These are phyloP conservation scores for Linum usitatissimum DNA, from an alignment of 345 rosid genomes.

Conservation along the genomic window DNA sequence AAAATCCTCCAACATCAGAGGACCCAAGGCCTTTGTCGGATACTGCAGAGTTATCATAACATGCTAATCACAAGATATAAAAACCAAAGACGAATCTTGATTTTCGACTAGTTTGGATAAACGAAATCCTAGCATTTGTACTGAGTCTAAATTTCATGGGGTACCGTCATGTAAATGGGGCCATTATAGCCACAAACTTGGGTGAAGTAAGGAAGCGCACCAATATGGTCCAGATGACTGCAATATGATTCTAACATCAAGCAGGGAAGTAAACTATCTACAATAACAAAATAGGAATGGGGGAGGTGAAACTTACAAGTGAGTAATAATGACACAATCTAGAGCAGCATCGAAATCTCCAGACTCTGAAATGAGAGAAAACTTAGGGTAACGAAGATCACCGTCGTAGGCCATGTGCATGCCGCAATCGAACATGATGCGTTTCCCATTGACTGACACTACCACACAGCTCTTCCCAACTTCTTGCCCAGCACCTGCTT, in stretches of 20 bases:
- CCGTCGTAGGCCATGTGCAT: conserved; percentile 94
- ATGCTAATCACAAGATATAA: neutral
- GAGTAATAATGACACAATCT: conserved; percentile 73
- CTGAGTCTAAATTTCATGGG: conserved; percentile 11
- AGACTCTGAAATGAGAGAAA: conserved; percentile 50
- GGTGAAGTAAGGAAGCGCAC: conserved; percentile 91
- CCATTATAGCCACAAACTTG: conserved; percentile 80
- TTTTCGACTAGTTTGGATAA: neutral
- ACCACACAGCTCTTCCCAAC: conserved; percentile 94
- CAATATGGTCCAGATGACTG: conserved; percentile 91
- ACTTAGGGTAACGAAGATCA: conserved; percentile 78
- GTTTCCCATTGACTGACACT: conserved; percentile 73
- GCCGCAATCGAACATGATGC: conserved; percentile 92
- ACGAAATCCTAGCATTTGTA: neutral
- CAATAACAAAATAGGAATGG: neutral
- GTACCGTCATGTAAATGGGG: conserved; percentile 91
- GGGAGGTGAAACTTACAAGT: conserved; percentile 36
- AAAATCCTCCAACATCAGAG: conserved; percentile 87
- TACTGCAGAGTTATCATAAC: conserved; percentile 33
- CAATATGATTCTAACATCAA: conserved; percentile 1
- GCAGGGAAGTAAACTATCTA: neutral
- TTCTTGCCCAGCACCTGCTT: conserved; percentile 85
- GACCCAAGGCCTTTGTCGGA: conserved; percentile 91
- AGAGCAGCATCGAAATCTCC: conserved; percentile 45
- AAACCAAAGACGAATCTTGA: neutral